Conservation (phyloP, 2,329 filamentous ascomycete species). For the Penicillium hordei region DNA sequence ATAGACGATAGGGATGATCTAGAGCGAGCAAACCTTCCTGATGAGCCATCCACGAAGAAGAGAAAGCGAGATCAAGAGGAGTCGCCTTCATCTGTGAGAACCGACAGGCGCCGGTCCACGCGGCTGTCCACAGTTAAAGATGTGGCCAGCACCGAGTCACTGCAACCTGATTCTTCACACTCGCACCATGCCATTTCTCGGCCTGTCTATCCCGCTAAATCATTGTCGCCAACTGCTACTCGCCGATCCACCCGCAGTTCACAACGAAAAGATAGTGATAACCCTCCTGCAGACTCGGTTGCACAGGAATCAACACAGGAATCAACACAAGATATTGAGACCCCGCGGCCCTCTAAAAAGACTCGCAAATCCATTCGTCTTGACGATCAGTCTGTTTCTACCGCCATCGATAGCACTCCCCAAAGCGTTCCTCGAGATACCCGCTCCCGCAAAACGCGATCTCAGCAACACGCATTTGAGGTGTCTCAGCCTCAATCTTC, state of each 20-base stretch:
- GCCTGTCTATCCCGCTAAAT: slow-evolving; percentile 4
- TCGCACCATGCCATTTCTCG: slow-evolving; percentile 13
- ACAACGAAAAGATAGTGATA: slow-evolving; percentile 16
- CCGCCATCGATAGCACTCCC: slow-evolving; percentile 13
- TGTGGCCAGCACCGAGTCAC: slow-evolving; percentile 1
- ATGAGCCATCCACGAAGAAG: slow-evolving; percentile 31
- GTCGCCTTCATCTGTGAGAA: slow-evolving; percentile 12
- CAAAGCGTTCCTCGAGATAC: slow-evolving; percentile 14
- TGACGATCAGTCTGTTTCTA: slow-evolving; percentile 22
- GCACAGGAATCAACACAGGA: not conserved
- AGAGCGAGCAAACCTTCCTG: slow-evolving; percentile 2
- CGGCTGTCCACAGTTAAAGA: slow-evolving; percentile 25
- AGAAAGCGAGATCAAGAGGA: slow-evolving; percentile 34
- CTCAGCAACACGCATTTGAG: slow-evolving; percentile 14
- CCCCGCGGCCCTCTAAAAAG: slow-evolving; percentile 29
- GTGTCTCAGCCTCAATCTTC: slow-evolving; percentile 4
- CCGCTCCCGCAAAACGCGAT: slow-evolving; percentile 24
- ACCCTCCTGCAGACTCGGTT: not conserved
- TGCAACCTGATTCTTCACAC: slow-evolving; percentile 13
- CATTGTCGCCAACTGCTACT: slow-evolving; percentile 21
- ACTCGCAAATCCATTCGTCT: slow-evolving; percentile 32
- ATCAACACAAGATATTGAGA: slow-evolving; percentile 7
- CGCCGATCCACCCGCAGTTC: slow-evolving; percentile 28
- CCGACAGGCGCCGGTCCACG: slow-evolving; percentile 34
- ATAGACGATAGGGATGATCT: slow-evolving; percentile 17